These are phyloP conservation scores for Botrytis squamosa DNA, from an alignment of 2,329 filamentous ascomycete genomes.

Conservation along the genomic window DNA sequence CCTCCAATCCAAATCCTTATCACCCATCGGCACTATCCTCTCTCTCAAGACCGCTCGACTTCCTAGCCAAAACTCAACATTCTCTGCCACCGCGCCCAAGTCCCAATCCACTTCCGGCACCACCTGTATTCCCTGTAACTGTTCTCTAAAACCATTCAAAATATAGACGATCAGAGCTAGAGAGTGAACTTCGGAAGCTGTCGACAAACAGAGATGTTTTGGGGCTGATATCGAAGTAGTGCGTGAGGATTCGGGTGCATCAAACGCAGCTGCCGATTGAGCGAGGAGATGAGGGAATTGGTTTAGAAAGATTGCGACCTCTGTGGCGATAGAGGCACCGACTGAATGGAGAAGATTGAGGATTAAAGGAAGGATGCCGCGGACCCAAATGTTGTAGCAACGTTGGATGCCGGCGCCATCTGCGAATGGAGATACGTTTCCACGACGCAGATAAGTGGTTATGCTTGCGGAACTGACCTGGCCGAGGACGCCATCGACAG, in stretches of 20 bases:
- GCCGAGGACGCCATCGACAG: conserved; percentile 78
- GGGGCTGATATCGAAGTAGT: conserved; percentile 49
- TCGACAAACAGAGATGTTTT: conserved; percentile 67
- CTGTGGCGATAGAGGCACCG: conserved; percentile 75
- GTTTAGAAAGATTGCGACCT: conserved; percentile 84
- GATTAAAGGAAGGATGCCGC: conserved; percentile 81
- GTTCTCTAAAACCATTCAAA: conserved; percentile 62
- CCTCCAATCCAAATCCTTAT: conserved; percentile 66
- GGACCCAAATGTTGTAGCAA: conserved; percentile 86
- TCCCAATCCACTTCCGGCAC: conserved; percentile 78
- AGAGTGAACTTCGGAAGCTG: conserved; percentile 75
- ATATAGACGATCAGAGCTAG: conserved; percentile 74
- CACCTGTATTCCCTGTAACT: conserved; percentile 61
- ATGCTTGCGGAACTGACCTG: conserved; percentile 78
- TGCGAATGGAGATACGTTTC: conserved; percentile 74
- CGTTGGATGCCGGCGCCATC: conserved; percentile 65
- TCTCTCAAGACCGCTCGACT: conserved; percentile 68
- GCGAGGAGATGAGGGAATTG: conserved; percentile 79
- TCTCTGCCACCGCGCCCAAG: conserved; percentile 67
- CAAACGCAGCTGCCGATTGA: conserved; percentile 70
- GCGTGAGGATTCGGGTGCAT: conserved; percentile 54
- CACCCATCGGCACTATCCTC: conserved; percentile 69
- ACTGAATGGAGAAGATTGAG: conserved; percentile 84
- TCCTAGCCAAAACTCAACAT: conserved; percentile 78
- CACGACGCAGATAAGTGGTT: conserved; percentile 71